Percentiles rank a stretch among this genome's conserved stretches.
phyloP scores from a whole-genome alignment of 495 filamentous ascomycete species.

The Aspergillus steynii region DNA sequence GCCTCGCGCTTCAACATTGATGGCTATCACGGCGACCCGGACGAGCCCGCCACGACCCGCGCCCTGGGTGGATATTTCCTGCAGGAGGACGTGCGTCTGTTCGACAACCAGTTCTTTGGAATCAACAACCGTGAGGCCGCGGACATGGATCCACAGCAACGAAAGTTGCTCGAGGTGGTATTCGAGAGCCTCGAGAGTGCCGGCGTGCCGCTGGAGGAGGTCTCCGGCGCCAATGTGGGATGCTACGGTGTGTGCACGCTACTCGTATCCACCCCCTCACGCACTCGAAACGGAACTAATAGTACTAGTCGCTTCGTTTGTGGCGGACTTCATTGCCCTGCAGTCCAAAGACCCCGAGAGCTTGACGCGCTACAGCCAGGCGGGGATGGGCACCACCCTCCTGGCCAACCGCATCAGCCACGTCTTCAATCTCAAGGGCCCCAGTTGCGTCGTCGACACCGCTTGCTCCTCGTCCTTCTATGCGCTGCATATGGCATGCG shows the following conservation, averaged over 20 bases:
- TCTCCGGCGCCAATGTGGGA: not conserved
- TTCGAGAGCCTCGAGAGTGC: constrained; percentile 1
- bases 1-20: too few relatives aligned
- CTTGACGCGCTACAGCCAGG: not conserved
- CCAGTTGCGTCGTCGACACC: not conserved
- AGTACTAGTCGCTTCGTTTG: too few relatives aligned
- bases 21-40: too few relatives aligned
- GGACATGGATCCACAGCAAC: not conserved
- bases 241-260: too few relatives aligned
- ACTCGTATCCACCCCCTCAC: too few relatives aligned
- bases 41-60: too few relatives aligned
- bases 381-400: constrained; percentile 8
- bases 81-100: not conserved
- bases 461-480: not conserved
- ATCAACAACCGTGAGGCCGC: not conserved
- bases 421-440: constrained; percentile 11
- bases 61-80: not conserved
- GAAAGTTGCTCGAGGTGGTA: not conserved
- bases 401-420: constrained; percentile 10
- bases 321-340: not conserved
- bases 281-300: too few relatives aligned
- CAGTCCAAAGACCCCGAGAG: not conserved
- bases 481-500: not conserved
- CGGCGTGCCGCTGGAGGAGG: not conserved
- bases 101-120: not conserved